Percentiles rank a stretch among this genome's conserved stretches.
Evolutionary conservation across 2,329 filamentous ascomycete species (phyloP).

Genomic region (Curvularia lunata): DNA sequence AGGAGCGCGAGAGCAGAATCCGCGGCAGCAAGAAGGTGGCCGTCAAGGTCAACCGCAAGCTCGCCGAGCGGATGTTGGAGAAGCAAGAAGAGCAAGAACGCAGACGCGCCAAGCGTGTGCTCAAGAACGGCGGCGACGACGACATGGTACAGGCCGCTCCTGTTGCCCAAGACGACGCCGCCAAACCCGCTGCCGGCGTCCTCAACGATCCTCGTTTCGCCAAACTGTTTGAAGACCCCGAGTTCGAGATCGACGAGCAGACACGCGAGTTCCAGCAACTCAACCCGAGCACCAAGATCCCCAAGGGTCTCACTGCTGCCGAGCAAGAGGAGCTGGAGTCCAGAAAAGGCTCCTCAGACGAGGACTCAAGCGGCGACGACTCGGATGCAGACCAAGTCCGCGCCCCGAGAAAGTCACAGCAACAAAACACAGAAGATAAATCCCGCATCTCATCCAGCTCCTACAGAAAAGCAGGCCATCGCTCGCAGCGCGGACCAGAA

Average conservation of each 20-base stretch:
- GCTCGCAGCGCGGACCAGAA: constrained; percentile 48
- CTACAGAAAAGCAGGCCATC: constrained; percentile 64
- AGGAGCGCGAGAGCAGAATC: constrained; percentile 93
- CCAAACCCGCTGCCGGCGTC: constrained; percentile 60
- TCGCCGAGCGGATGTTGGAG: constrained; percentile 68
- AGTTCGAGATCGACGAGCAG: constrained; percentile 89
- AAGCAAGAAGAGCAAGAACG: constrained; percentile 71
- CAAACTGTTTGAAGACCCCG: constrained; percentile 88
- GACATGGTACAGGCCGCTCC: constrained; percentile 45
- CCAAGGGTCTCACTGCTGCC: constrained; percentile 62
- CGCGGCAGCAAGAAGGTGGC: constrained; percentile 89
- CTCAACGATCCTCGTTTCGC: constrained; percentile 87
- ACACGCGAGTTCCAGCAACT: constrained; percentile 85
- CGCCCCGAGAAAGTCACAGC: constrained; percentile 34
- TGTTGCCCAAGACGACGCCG: constrained; percentile 48
- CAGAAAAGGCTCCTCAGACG: constrained; percentile 45
- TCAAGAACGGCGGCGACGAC: constrained; percentile 67
- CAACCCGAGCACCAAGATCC: constrained; percentile 79
- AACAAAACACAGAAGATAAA: constrained; percentile 34
- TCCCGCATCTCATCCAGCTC: constrained; percentile 67
- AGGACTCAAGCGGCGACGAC: constrained; percentile 40
- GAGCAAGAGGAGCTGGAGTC: constrained; percentile 64
- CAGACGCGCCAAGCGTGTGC: constrained; percentile 53
- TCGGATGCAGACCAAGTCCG: constrained; percentile 5
- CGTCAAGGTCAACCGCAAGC: constrained; percentile 85